Base-by-base conservation (phyloP, 805 yeast genomes). In the Candida chilensis region DNA sequence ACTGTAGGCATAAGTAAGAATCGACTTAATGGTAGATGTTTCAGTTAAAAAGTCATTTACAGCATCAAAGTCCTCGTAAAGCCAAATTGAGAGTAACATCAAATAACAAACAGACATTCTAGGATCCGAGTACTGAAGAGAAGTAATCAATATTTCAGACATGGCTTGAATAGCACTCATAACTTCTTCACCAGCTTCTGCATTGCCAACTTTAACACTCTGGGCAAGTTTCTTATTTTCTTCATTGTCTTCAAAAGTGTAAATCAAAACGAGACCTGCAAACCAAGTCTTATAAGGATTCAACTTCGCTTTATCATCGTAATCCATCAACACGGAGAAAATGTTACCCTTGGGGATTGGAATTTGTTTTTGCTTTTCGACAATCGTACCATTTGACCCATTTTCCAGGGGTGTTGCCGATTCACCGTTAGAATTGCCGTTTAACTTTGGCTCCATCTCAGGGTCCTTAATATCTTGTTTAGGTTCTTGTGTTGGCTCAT, bases 201-300 rank as follows among this genome's bases (percentile, higher is more conserved):
- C 76, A 35, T 69, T 66, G 6, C 94, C 95, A 20, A 72, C 53
- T 3, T 51, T 54, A n/a, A 84, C 60, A 0, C 49, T 45, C 27
- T 71, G 52, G 1, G 80, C 67, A 10, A 64, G 35, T 5, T 59
- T 58, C 37, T 71, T 70, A 12, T 72, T 57, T 13, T 66, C 73
- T 4, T 63, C 63, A 35, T 54, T 58, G 22, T 70, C 79, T 32
- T 71, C 72, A 37, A 87, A 68, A 2, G 87, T 48, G 32, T 70
- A 71, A 26, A 81, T 60, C 15, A 90, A 48, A 4, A 85, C 58
- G 4, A 76, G 68, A 2, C 82, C 60, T 0, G 95, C 74, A 54
- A 90, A 88, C 92, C 95, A 92, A 1, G 75, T 54, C 43, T 77
- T 74, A 48, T 87, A 92, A 0, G 99, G 96, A 40, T 92, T 90